phyloP scores from a whole-genome alignment of 2,329 filamentous ascomycete species.

The Periconia digitata region DNA sequence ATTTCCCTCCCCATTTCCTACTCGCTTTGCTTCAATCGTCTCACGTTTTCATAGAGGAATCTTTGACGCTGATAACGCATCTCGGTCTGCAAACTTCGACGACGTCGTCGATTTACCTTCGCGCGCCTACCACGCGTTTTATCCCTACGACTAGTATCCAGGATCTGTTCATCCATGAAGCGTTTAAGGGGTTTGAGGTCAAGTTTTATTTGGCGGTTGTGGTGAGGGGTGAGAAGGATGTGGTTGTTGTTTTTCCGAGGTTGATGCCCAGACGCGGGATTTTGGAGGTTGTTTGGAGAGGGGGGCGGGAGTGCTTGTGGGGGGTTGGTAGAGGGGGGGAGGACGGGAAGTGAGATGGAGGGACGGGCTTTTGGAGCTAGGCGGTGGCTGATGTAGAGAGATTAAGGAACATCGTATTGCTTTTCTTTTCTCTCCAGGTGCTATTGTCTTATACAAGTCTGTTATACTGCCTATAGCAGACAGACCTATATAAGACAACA shows the following conservation, averaged over 20 bases:
- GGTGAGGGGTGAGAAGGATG: slow-evolving; percentile 81
- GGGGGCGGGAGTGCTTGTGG: slow-evolving; percentile 78
- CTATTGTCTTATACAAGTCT: too few species aligned
- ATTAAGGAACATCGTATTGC: too few species aligned
- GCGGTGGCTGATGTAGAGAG: too few species aligned
- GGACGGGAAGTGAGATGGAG: slow-evolving; percentile 1
- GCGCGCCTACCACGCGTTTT: slow-evolving; percentile 65
- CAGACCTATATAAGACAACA: too few species aligned
- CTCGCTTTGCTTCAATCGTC: not conserved
- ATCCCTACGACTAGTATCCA: slow-evolving; percentile 92
- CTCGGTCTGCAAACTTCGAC: slow-evolving; percentile 88
- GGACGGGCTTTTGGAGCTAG: too few species aligned
- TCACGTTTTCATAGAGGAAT: slow-evolving; percentile 64
- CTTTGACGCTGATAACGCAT: slow-evolving; percentile 82
- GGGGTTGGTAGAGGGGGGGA: slow-evolving; percentile 18
- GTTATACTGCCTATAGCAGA: too few species aligned
- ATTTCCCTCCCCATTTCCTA: slow-evolving; percentile 15
- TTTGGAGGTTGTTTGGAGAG: slow-evolving; percentile 88
- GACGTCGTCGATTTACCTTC: slow-evolving; percentile 68
- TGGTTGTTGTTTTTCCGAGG: slow-evolving; percentile 92
- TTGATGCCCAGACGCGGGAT: slow-evolving; percentile 73
- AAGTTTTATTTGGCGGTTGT: slow-evolving; percentile 87
- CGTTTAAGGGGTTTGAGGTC: slow-evolving; percentile 89
- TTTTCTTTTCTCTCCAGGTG: too few species aligned
- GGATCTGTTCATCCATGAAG: slow-evolving; percentile 93